Evolutionary conservation across 2,329 filamentous ascomycete genomes (phyloP).

Genomic region (Kalaharituber pfeilii): DNA sequence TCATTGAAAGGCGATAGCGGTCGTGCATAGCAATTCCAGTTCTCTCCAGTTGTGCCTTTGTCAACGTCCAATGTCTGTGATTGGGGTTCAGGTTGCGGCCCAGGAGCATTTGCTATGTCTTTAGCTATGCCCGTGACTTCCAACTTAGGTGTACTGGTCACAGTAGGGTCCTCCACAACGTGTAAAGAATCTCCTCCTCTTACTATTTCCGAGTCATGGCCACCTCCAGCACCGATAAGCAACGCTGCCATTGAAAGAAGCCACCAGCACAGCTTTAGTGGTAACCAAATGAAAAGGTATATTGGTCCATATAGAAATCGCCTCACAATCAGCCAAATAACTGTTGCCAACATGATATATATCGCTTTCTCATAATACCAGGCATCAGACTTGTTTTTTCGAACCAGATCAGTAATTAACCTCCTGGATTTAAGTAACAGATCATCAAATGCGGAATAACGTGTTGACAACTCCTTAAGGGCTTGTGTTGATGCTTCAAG

Average conservation of each 20-base stretch:
- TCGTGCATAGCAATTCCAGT: not conserved
- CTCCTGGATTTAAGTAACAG: conserved; percentile 58
- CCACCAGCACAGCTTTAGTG: conserved; percentile 49
- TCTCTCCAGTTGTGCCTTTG: not conserved
- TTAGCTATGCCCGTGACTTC: conserved; percentile 23
- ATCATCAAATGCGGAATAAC: conserved; percentile 61
- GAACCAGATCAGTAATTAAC: conserved; percentile 60
- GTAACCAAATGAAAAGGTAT: conserved; percentile 78
- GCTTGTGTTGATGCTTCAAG: conserved; percentile 69
- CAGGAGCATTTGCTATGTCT: too few relatives aligned
- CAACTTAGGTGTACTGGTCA: conserved; percentile 22
- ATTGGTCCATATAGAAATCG: conserved; percentile 72
- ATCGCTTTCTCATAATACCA: conserved; percentile 92
- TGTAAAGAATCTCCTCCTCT: conserved; percentile 32
- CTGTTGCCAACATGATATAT: conserved; percentile 60
- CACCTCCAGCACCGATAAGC: conserved; percentile 12
- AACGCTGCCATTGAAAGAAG: conserved; percentile 23
- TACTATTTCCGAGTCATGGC: conserved; percentile 34
- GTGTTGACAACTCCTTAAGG: conserved; percentile 61
- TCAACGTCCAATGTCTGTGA: not conserved
- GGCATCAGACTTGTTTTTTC: conserved; percentile 86
- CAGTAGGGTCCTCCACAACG: conserved; percentile 36
- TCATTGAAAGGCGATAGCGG: not conserved
- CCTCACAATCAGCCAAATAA: conserved; percentile 72
- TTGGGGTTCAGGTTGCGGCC: not conserved